phyloP scores from a whole-genome alignment of 108 stramenopile genomes.

The Cylindrotheca closterium region DNA sequence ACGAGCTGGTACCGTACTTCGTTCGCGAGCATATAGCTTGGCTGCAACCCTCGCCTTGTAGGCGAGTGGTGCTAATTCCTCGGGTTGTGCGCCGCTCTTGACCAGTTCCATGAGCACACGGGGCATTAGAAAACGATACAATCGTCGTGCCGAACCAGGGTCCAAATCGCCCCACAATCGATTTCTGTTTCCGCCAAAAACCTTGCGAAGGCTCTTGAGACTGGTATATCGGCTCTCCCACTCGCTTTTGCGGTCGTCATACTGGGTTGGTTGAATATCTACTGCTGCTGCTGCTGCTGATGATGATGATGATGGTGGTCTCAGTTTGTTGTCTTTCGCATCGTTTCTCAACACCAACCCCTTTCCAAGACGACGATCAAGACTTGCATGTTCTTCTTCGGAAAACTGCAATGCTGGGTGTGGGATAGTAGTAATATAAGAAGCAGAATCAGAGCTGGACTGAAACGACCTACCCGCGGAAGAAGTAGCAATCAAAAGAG shows the following conservation, averaged over 20 bases:
- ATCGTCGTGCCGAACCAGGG: slow-evolving; percentile 58
- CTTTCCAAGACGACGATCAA: too few relatives aligned
- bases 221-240: slow-evolving; percentile 82
- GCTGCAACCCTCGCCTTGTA: slow-evolving; percentile 90
- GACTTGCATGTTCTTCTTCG: too few relatives aligned
- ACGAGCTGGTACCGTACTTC: slow-evolving; percentile 77
- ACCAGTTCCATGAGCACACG: slow-evolving; percentile 74
- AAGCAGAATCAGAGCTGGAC: too few relatives aligned
- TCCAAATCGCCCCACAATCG: slow-evolving; percentile 86
- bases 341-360: too few relatives aligned
- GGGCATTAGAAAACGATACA: slow-evolving; percentile 86
- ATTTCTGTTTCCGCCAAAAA: slow-evolving; percentile 85
- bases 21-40: slow-evolving; percentile 91
- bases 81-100: slow-evolving; percentile 41
- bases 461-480: too few relatives aligned
- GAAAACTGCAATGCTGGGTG: too few relatives aligned
- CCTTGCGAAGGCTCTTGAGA: slow-evolving; percentile 61
- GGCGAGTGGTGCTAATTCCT: slow-evolving; percentile 91
- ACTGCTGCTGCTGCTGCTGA: too few relatives aligned
- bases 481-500: too few relatives aligned
- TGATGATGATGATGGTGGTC: too few relatives aligned
- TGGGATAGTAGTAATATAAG: too few relatives aligned
- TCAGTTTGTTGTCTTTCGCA: too few relatives aligned
- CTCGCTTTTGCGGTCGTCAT: slow-evolving; percentile 64
- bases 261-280: slow-evolving; percentile 42